phyloP scores from a whole-genome alignment of 2,329 filamentous ascomycete genomes.

The Akanthomyces lecanii region DNA sequence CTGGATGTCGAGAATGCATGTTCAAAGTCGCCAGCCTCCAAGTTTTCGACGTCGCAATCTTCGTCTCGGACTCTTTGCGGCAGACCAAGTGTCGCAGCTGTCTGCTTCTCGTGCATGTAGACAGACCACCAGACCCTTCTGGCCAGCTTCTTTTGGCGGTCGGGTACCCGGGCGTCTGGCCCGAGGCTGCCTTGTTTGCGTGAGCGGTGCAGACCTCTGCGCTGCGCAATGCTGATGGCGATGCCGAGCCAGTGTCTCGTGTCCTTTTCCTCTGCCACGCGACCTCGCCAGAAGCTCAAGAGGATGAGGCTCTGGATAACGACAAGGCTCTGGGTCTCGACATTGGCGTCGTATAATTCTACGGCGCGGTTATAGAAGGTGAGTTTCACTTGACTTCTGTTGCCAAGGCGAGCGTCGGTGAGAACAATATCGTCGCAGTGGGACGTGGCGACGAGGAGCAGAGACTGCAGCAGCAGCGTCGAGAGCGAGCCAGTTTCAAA shows the following conservation, averaged over 20 bases:
- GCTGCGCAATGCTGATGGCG: conserved; percentile 43
- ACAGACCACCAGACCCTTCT: conserved; percentile 46
- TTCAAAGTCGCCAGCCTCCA: conserved; percentile 19
- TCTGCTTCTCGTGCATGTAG: conserved; percentile 47
- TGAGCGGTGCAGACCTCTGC: conserved; percentile 34
- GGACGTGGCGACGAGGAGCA: conserved; percentile 47
- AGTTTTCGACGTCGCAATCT: conserved; percentile 42
- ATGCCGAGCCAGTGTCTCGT: conserved; percentile 40
- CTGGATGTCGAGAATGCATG: conserved; percentile 16
- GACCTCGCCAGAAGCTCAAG: conserved; percentile 47
- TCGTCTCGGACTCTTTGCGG: conserved; percentile 45
- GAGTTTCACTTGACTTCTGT: conserved; percentile 41
- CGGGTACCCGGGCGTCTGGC: conserved; percentile 6
- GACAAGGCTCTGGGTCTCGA: conserved; percentile 40
- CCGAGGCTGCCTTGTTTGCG: conserved; percentile 1
- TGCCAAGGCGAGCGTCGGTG: conserved; percentile 34
- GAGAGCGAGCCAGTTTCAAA: conserved; percentile 38
- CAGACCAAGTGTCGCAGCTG: conserved; percentile 40
- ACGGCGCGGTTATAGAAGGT: conserved; percentile 44
- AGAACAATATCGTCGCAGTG: conserved; percentile 42
- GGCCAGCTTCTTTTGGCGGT: conserved; percentile 28
- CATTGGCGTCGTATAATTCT: conserved; percentile 45
- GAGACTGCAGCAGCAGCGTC: conserved; percentile 42
- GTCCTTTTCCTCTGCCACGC: conserved; percentile 38
- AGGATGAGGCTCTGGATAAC: conserved; percentile 45